Evolutionary conservation across 192 early-diverging fungal genomes (phyloP).

Genomic region (Mortierella claussenii): DNA sequence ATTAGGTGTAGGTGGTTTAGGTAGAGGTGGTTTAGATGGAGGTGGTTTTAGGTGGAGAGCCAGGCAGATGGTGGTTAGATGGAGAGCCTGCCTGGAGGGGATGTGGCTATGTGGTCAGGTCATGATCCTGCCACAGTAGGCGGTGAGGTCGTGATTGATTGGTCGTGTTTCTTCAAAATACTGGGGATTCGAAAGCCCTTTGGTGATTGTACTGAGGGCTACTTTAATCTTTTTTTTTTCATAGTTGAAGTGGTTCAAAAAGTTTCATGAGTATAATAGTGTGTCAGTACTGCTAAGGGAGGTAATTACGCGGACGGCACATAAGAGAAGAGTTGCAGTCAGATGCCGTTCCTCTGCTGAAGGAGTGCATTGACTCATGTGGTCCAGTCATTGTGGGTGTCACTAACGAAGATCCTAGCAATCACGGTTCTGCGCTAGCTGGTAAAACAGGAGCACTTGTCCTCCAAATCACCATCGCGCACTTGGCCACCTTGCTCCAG

Average conservation of each 20-base stretch:
- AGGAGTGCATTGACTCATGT: constrained; percentile 26
- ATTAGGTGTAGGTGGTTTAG: no score
- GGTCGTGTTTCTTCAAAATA: constrained; percentile 24
- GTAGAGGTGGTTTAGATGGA: no score
- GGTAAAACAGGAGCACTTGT: constrained; percentile 12
- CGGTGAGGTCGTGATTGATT: constrained; percentile 9
- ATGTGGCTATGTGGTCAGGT: no score
- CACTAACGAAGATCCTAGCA: constrained; percentile 14
- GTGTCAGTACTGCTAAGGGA: constrained; percentile 6
- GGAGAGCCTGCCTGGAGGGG: no score
- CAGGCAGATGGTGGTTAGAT: no score
- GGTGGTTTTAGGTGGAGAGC: no score
- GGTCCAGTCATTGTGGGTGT: constrained; percentile 21
- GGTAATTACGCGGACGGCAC: constrained; percentile 2
- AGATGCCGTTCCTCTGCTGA: constrained; percentile 19
- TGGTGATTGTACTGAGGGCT: constrained; percentile 7
- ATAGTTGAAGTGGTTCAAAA: no score
- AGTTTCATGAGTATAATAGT: constrained; percentile 12
- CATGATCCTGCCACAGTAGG: no score
- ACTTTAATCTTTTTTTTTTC: constrained; percentile 8
- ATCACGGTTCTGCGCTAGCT: constrained; percentile 11
- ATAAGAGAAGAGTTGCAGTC: constrained; percentile 7
- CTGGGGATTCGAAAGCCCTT: constrained; percentile 23
- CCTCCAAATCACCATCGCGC: no score
- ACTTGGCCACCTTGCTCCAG: no score